phyloP scores from a whole-genome alignment of 495 filamentous ascomycete species.

The Penicillium verhagenii region DNA sequence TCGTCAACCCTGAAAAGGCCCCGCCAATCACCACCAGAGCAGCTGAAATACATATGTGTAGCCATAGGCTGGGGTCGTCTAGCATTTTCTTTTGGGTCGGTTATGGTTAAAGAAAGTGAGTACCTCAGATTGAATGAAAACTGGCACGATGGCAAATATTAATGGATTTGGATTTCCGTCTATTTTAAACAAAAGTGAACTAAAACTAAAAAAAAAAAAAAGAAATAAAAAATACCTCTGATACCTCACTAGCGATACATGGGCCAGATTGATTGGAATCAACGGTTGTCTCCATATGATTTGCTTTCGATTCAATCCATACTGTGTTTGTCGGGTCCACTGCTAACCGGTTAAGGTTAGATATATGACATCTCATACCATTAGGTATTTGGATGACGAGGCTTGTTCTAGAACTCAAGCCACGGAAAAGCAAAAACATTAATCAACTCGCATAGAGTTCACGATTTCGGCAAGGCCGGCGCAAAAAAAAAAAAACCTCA shows the following conservation, averaged over 20 bases:
- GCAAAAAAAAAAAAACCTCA: background rate
- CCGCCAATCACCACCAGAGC: conserved; percentile 78
- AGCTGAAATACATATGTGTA: conserved; percentile 62
- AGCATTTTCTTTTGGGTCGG: conserved; percentile 33
- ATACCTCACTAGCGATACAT: background rate
- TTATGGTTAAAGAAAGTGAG: background rate
- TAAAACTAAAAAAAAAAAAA: too few species aligned
- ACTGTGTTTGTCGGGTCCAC: background rate
- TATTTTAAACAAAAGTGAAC: background rate
- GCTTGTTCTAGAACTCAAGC: background rate
- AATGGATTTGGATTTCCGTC: background rate
- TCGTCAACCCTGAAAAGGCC: conserved; percentile 90
- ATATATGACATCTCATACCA: background rate
- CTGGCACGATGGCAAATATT: background rate
- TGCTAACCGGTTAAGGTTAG: conserved; percentile 2
- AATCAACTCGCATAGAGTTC: background rate
- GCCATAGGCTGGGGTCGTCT: conserved; percentile 57
- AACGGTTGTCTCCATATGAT: background rate
- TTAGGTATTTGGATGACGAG: background rate
- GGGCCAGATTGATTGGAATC: background rate
- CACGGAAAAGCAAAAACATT: background rate
- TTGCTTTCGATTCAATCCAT: background rate
- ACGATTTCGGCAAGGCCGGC: background rate
- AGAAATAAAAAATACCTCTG: background rate
- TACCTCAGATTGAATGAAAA: background rate